Evolutionary conservation across 345 rosid genomes (phyloP), one percentile per base, ranked within the genome.

Genomic region (Acer negundo): DNA sequence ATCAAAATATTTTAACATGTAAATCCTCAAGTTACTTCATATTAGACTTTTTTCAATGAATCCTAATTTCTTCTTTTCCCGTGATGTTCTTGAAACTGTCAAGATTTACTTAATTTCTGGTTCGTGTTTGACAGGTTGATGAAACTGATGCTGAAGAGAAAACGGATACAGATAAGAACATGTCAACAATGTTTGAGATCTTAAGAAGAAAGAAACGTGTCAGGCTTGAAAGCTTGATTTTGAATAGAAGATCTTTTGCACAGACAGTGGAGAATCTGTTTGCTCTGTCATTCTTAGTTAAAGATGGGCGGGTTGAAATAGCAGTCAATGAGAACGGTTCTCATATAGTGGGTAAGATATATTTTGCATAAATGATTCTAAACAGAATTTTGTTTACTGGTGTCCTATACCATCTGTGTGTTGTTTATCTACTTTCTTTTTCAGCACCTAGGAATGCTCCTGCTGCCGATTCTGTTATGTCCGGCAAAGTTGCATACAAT

Each of bases 381-480:
- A 53, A 53, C n/a, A 53, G 44, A 62, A 23, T 55, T 77, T 3
- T 15, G 76, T 59, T n/a, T 12, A 4, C 72, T 46, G 20, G 15
- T 22, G 10, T 5, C 47, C 49, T 31, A 59, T 26, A 16, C 20
- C 72, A 22, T 31, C 2, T 53, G 17, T 68, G 12, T 16, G 38
- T 61, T 26, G 53, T 17, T 65, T 78, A 22, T 62, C 73, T 70
- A 55, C 62, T 23, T 69, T 62, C 40, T 28, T 72, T 67, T 51
- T 67, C 93, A 96, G 98, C 86, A 35, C 97, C 98, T 24, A 87
- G 80, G 82, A 96, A 96, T 84, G 98, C 95, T 72, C 97, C 99
- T 17, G 83, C 86, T 80, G 84, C 96, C 3, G 42, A 56, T 65
- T 67, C 84, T 38, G 87, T 92, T 56, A 80, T 82, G 84, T 88